Percentiles rank a stretch among this genome's conserved stretches.
Evolutionary conservation across 768 basidiomycete genomes (phyloP).

Genomic region (Hypholoma sublateritium): DNA sequence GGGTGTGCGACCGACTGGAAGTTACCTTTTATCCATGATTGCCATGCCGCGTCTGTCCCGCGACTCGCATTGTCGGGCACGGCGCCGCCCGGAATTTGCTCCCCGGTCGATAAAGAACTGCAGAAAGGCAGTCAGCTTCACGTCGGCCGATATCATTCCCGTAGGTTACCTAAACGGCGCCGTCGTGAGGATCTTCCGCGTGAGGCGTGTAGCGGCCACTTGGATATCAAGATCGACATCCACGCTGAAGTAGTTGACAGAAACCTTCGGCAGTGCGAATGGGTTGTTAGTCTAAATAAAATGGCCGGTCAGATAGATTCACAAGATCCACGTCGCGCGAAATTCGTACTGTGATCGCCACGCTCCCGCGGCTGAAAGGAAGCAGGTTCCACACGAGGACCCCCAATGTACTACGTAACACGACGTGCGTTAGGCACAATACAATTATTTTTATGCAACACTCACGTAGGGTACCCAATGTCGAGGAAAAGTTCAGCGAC

Average conservation of each 20-base stretch:
- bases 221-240: constrained; percentile 51
- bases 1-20: constrained; percentile 51
- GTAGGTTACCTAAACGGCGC: constrained; percentile 38
- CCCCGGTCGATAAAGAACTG: constrained; percentile 39
- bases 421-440: not conserved
- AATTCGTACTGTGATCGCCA: constrained; percentile 39
- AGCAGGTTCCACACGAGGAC: constrained; percentile 55
- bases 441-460: not conserved
- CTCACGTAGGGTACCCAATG: constrained; percentile 45
- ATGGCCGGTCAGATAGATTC: not conserved
- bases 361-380: constrained; percentile 54
- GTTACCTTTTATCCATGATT: constrained; percentile 40
- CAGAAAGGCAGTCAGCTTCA: not conserved
- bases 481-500: constrained; percentile 49
- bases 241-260: constrained; percentile 51
- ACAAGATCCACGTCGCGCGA: not conserved
- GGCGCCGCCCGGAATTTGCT: constrained; percentile 39
- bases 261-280: constrained; percentile 45
- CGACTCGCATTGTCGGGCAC: constrained; percentile 44
- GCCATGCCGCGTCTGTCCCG: constrained; percentile 47
- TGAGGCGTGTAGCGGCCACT: constrained; percentile 44
- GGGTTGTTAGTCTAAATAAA: constrained; percentile 41
- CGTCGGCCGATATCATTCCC: not conserved
- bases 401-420: constrained; percentile 37
- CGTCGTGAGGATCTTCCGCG: constrained; percentile 39